These are phyloP conservation scores for Sporothrix luriei DNA, from an alignment of 2,329 filamentous ascomycete species.

Conservation along the genomic window DNA sequence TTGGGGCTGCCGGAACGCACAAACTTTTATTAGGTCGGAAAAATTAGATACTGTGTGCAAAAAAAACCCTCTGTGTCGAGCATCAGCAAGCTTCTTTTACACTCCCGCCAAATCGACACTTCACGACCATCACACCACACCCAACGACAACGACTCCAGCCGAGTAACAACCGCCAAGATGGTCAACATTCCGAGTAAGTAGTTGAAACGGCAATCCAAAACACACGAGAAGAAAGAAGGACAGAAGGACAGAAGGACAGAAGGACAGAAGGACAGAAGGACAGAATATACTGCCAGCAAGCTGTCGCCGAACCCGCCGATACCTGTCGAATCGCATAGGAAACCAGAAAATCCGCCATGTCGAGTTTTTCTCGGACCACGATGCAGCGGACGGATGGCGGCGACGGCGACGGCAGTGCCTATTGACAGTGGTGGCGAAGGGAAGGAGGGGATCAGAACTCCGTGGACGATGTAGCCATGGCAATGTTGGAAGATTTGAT, in stretches of 20 bases:
- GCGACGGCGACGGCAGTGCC: not conserved
- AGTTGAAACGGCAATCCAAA: not conserved
- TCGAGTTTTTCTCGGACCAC: slow-evolving; percentile 1
- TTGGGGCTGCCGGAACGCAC: slow-evolving; percentile 32
- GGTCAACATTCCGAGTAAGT: slow-evolving; percentile 76
- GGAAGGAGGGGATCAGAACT: not conserved
- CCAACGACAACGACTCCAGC: slow-evolving; percentile 27
- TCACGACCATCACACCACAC: slow-evolving; percentile 30
- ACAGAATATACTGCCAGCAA: not conserved
- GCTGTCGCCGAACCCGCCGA: not conserved
- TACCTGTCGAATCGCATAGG: not conserved
- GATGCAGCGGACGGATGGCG: not conserved
- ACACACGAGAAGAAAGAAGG: not conserved
- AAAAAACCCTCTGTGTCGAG: slow-evolving; percentile 24
- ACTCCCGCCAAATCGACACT: slow-evolving; percentile 29
- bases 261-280: too few relatives aligned
- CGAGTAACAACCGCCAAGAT: slow-evolving; percentile 41
- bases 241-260: too few relatives aligned
- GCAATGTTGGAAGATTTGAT: not conserved
- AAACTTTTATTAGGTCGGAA: slow-evolving; percentile 32
- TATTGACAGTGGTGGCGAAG: not conserved
- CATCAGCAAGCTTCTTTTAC: slow-evolving; percentile 17
- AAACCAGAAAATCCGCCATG: not conserved
- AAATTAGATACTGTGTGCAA: slow-evolving; percentile 29
- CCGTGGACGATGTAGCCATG: not conserved